Evolutionary conservation across 2,329 filamentous ascomycete genomes (phyloP), one percentile per base, ranked within the genome.

Genomic region (Calycina herbarum): DNA sequence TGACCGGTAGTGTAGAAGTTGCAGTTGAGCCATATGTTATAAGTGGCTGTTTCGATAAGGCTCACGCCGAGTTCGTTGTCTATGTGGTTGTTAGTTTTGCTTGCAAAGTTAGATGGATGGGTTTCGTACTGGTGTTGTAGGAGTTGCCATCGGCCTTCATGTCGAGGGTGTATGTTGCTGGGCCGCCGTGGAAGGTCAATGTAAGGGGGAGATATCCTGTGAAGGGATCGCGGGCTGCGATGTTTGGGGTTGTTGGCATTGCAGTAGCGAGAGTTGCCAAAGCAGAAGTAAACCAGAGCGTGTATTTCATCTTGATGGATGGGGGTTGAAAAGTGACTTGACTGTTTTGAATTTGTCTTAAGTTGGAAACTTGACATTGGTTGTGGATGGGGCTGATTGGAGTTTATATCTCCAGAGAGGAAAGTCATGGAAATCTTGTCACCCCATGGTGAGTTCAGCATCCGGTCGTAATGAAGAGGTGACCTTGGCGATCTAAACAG

Each of bases 141-240:
- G 73, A 65, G 2, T 71, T 73, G 33, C 81, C 80, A 64, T 84
- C 78, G 6, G 80, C 79, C 10, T 78, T 77, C 31, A 85, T 76
- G 24, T 69, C 65, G 62, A 85, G 70, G 1, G 76, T 67, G 71
- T 82, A 83, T 2, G 75, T 74, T 17, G 76, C 77, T 7, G 80
- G 77, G 2, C 77, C 79, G 42, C 76, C 79, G 68, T 80, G 77
- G 70, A 84, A 82, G 24, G 72, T 80, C 59, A 84, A 62, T 4
- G 67, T 68, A 2, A 70, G 27, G 1, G 58, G 75, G 66, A 81
- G 51, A 61, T 69, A 70, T 59, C 35, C 61, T 8, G 11, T n/a
- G 29, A 62, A 62, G 17, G 33, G 33, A 40, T 62, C 61, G 54
- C 48, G 8, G 45, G 29, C 17, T 5, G 48, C n/a, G 15, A 45